Evolutionary conservation across 495 filamentous ascomycete genomes (phyloP).

Genomic region (Annulohypoxylon stygium): DNA sequence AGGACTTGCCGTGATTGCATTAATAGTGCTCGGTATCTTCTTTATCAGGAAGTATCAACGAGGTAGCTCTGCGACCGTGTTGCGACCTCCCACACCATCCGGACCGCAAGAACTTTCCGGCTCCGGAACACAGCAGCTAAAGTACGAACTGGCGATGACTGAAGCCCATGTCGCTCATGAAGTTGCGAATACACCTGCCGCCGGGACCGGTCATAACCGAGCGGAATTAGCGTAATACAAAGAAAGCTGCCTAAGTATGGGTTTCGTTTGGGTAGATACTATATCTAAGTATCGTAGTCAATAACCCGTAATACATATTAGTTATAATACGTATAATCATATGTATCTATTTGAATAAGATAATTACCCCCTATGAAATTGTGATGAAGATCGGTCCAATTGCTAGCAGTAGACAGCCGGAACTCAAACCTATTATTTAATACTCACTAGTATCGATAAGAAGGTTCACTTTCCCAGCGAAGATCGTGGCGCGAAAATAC

Average conservation of each 20-base stretch:
- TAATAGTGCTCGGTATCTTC: constrained; percentile 32
- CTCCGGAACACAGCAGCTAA: constrained; percentile 6
- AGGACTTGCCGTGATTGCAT: constrained; percentile 30
- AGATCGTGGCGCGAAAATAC: background rate
- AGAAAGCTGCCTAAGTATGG: background rate
- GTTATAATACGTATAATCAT: too few species aligned
- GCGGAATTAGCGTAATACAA: constrained; percentile 22
- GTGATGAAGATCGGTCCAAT: too few species aligned
- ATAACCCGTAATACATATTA: too few species aligned
- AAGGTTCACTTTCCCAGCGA: background rate
- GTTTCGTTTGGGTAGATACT: background rate
- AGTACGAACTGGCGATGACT: constrained; percentile 21
- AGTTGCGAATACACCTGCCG: constrained; percentile 32
- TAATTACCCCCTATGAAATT: too few species aligned
- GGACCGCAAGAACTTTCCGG: constrained; percentile 36
- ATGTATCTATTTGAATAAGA: too few species aligned
- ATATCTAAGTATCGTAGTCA: too few species aligned
- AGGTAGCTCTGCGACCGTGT: background rate
- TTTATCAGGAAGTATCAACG: constrained; percentile 32
- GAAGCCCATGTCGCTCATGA: constrained; percentile 16
- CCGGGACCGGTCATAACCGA: constrained; percentile 35
- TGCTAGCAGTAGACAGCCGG: too few species aligned
- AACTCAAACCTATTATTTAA: background rate
- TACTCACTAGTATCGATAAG: too few species aligned
- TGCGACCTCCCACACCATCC: constrained; percentile 9